Percentiles rank a stretch among this genome's conserved stretches.
phyloP scores from a whole-genome alignment of 441 rosid species.

The Populus hybrid region DNA sequence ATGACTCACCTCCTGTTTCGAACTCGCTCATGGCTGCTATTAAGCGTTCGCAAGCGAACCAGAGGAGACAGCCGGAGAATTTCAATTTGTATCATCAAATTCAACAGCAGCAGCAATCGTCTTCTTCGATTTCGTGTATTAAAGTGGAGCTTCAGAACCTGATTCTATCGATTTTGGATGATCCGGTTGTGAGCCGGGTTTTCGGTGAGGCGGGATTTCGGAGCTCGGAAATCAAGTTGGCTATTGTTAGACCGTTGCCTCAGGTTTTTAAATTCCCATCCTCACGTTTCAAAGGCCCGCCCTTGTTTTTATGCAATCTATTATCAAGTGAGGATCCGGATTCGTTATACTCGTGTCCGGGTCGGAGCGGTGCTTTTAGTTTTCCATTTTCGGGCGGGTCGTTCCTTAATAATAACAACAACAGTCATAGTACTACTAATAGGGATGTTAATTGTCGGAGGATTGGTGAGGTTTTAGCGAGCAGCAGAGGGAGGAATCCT shows the following conservation, averaged over 20 bases:
- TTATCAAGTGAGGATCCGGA: conserved; percentile 31
- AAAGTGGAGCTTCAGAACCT: conserved; percentile 74
- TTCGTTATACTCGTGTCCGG: conserved; percentile 29
- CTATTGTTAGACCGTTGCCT: conserved; percentile 61
- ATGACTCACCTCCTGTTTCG: conserved; percentile 68
- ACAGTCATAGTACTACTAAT: conserved; percentile 4
- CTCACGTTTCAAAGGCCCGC: conserved; percentile 43
- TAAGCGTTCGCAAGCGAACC: conserved; percentile 82
- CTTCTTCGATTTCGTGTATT: conserved; percentile 47
- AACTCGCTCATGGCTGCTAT: conserved; percentile 93
- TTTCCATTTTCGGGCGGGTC: conserved; percentile 11
- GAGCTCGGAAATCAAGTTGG: conserved; percentile 71
- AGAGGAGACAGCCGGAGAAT: conserved; percentile 80
- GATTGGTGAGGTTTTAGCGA: conserved; percentile 47
- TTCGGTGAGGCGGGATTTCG: conserved; percentile 79
- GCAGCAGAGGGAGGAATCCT: conserved; percentile 46
- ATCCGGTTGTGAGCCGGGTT: conserved; percentile 80
- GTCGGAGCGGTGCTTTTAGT: conserved; percentile 29
- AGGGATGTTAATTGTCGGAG: conserved; percentile 46
- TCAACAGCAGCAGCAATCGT: conserved; percentile 37
- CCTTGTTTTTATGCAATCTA: conserved; percentile 50
- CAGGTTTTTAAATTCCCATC: conserved; percentile 41
- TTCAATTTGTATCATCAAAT: conserved; percentile 67
- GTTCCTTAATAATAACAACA: neutral
- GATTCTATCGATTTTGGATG: conserved; percentile 73